phyloP scores from a whole-genome alignment of 1,139 yeast genomes.

The Diutina ranongensis region DNA sequence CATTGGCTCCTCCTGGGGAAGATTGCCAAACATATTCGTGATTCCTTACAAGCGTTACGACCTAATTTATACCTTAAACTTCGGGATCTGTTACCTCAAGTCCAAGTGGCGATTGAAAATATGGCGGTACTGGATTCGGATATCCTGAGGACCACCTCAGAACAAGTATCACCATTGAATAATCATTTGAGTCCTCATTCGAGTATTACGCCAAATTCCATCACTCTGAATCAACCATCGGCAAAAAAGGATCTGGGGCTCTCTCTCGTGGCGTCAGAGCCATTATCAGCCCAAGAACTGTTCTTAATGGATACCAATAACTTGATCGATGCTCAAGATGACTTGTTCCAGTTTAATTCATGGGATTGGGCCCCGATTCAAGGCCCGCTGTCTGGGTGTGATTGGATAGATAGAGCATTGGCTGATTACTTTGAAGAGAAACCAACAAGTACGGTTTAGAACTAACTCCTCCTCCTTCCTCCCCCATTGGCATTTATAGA shows the following conservation, averaged over 20 bases:
- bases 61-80: conserved; percentile 17
- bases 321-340: background rate
- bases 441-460: background rate
- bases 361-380: conserved; percentile 4
- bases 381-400: conserved; percentile 1
- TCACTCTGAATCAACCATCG: background rate
- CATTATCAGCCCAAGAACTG: background rate
- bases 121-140: background rate
- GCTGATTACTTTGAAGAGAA: conserved; percentile 2
- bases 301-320: conserved; percentile 1
- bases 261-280: background rate
- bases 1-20: conserved; percentile 40
- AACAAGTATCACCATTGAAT: background rate
- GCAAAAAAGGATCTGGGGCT: background rate
- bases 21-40: conserved; percentile 31
- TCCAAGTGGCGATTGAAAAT: background rate
- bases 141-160: background rate
- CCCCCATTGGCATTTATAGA: too few species aligned
- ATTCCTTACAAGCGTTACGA: conserved; percentile 19
- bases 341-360: background rate
- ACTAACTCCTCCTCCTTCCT: too few species aligned
- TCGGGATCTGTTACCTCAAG: background rate
- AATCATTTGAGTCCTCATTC: conserved; percentile 3
- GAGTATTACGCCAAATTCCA: background rate
- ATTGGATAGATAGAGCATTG: conserved; percentile 4